Evolutionary conservation across 345 rosid species (phyloP).

Genomic region (Ricinus communis): DNA sequence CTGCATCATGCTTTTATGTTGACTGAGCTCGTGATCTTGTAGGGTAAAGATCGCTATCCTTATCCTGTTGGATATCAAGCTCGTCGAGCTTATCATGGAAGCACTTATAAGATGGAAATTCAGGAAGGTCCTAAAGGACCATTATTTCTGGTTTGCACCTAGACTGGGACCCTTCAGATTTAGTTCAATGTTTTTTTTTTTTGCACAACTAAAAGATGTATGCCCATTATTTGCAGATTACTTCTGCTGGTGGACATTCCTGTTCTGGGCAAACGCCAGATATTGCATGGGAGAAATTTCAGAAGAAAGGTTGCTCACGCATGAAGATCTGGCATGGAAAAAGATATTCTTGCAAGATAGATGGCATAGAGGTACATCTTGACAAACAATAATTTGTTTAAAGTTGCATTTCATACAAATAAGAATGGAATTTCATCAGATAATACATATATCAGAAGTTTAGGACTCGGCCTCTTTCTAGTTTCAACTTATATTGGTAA

Average conservation of each 20-base stretch:
- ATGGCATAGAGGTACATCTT: conserved; percentile 65
- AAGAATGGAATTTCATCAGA: background rate
- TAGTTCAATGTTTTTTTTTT: conserved; percentile 12
- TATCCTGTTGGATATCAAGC: conserved; percentile 88
- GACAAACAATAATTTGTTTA: no score
- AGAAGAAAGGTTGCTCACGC: conserved; percentile 54
- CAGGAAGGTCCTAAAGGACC: conserved; percentile 83
- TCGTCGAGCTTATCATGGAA: conserved; percentile 57
- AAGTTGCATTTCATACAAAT: background rate
- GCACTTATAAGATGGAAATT: conserved; percentile 62
- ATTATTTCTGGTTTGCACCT: conserved; percentile 58
- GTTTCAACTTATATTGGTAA: no score
- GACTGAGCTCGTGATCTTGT: conserved; percentile 9
- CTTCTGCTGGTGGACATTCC: conserved; percentile 49
- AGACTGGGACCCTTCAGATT: conserved; percentile 3
- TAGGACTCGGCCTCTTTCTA: background rate
- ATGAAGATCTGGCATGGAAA: conserved; percentile 72
- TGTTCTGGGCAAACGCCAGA: conserved; percentile 80
- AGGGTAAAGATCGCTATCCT: conserved; percentile 95
- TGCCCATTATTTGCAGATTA: conserved; percentile 49
- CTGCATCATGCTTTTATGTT: background rate
- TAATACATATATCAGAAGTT: background rate
- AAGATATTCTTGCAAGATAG: conserved; percentile 72
- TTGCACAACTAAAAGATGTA: background rate
- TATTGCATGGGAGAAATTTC: conserved; percentile 80